These are phyloP conservation scores for Trebouxia sp. DNA, from an alignment of 139 green algal species.

Conservation along the genomic window DNA sequence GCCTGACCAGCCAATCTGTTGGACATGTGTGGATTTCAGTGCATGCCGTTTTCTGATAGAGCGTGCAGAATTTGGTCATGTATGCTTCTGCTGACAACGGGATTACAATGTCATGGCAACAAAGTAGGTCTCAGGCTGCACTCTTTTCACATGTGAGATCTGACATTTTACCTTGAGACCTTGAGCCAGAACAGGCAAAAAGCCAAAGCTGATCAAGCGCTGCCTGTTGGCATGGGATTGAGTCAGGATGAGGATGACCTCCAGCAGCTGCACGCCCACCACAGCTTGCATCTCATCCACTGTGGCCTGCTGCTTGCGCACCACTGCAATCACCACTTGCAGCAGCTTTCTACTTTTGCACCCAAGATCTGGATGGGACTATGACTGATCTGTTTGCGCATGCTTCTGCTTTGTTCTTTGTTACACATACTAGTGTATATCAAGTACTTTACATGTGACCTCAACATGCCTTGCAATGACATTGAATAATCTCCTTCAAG, in stretches of 20 bases:
- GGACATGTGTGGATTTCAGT: no score
- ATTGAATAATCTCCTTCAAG: no score
- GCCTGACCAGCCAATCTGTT: no score
- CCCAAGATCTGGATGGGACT: background rate
- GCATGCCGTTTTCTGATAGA: no score
- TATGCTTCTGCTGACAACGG: no score
- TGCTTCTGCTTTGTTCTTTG: background rate
- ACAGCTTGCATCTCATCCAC: slow-evolving; percentile 9
- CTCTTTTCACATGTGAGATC: background rate
- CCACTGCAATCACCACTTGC: background rate
- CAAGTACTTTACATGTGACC: background rate
- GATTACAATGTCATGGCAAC: no score
- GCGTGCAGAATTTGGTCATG: no score
- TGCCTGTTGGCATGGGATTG: slow-evolving; percentile 41
- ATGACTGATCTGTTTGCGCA: background rate
- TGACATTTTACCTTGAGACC: slow-evolving; percentile 16
- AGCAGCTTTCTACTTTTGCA: background rate
- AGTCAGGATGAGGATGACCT: slow-evolving; percentile 33
- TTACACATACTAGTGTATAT: background rate
- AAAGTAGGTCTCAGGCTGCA: no score
- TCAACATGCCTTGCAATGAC: no score
- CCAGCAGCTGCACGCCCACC: slow-evolving; percentile 34
- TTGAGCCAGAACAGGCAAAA: slow-evolving; percentile 32
- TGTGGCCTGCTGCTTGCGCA: background rate
- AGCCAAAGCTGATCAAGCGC: slow-evolving; percentile 32